Conservation (phyloP, 306 rosid genomes). For the Chamaecrista fasciculata region DNA sequence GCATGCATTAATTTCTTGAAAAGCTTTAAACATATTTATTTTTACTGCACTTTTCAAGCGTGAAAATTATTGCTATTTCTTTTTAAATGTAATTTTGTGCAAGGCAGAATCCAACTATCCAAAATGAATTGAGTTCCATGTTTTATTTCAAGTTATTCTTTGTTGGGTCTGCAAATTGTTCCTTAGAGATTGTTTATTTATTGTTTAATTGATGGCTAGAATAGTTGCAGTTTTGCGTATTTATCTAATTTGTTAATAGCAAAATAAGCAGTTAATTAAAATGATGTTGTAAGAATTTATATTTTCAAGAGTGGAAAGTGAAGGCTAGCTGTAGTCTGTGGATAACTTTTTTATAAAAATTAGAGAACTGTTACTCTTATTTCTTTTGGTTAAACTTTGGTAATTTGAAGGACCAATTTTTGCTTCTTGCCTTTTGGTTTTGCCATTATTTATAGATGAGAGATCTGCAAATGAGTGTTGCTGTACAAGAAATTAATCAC, state of each 20-base stretch:
- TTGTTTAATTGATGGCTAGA: background rate
- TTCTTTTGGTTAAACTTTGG: slow-evolving; percentile 1
- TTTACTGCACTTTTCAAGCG: background rate
- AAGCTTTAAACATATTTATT: slow-evolving; percentile 20
- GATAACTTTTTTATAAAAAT: background rate
- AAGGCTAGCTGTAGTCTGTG: background rate
- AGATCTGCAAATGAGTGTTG: no score
- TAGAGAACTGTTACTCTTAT: slow-evolving; percentile 3
- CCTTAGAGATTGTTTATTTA: slow-evolving; percentile 13
- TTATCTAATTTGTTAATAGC: background rate
- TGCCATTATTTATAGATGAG: slow-evolving; percentile 25
- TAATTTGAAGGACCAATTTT: background rate
- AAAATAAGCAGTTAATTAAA: background rate
- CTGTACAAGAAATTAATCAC: no score
- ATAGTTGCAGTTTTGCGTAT: background rate
- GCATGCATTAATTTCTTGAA: slow-evolving; percentile 1
- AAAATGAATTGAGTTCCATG: slow-evolving; percentile 17
- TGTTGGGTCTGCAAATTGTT: slow-evolving; percentile 11
- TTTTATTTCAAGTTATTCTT: slow-evolving; percentile 5
- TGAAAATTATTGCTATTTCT: background rate
- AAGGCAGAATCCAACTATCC: slow-evolving; percentile 10
- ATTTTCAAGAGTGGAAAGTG: background rate
- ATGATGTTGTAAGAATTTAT: slow-evolving; percentile 6
- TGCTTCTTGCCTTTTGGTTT: slow-evolving; percentile 15
- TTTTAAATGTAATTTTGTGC: slow-evolving; percentile 3